Evolutionary conservation across 106 monocot species (phyloP), one percentile per base, ranked within the genome.

Genomic region (Narthecium ossifragum): DNA sequence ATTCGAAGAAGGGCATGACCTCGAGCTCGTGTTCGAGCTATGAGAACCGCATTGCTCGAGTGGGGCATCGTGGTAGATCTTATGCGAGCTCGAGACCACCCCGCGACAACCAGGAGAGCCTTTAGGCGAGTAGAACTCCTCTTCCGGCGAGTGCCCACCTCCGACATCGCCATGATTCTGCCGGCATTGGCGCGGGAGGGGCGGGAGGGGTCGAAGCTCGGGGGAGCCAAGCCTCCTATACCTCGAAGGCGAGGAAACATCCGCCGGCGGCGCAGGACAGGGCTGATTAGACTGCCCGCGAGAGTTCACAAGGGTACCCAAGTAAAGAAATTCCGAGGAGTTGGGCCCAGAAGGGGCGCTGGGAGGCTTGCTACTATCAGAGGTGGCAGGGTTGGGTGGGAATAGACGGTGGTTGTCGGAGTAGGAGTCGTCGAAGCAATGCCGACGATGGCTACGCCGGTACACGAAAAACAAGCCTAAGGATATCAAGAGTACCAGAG

Each of bases 321-420:
- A n/a, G 64, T 70, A 76, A 51, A 76, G 59, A 52, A 76, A 76
- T n/a, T 70, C 76, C 1, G 74, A 60, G 57, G 39, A 33, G 28
- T 53, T 22, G 34, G 55, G 17, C 1, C 34, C 37, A 2, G 75
- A 49, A 38, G 57, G 30, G 34, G 67, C 18, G 32, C 28, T 18
- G 41, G 71, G 26, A 34, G 33, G 41, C 55, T 67, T 67, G 17
- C 27, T 39, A 31, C 51, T 51, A 18, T 59, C 70, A 10, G 76
- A 57, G 15, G 70, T 34, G 20, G 68, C 12, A 34, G 76, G 8
- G 65, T 53, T 52, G 36, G 71, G 58, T 0, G 65, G 60, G 29
- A 71, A 77, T 31, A 77, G 65, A 46, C 71, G 60, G 60, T 34
- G 71, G 60, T 45, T 55, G 46, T 74, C 74, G 46, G 52, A 57